Base-by-base conservation (phyloP, 208 protist genomes). In the Zelonia costaricensis region DNA sequence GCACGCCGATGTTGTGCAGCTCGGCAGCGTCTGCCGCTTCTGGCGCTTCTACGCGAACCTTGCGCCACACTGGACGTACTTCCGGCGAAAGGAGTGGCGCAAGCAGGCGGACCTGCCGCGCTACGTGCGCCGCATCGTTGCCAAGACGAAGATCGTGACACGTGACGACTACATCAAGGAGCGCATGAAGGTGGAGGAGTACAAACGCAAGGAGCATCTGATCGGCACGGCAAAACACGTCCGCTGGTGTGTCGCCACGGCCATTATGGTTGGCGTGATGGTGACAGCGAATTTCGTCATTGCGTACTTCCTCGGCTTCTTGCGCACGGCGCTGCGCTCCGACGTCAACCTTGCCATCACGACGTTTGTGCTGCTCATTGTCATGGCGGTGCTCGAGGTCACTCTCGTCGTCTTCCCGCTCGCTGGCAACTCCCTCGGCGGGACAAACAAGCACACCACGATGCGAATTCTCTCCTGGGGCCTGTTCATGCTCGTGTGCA, bases 21-120 rank as follows among this genome's bases (percentile, higher is more conserved):
- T 91, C 30, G 67, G 89, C 65, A 49, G 69, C 31, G 73, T 77
- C 10, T 95, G 79, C 49, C 78, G 69, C 42, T 91, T 90, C 60
- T 95, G 89, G 86, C 79, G 73, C 57, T 92, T 81, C 57, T 87
- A 91, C 60, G 73, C 58, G 44, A 92, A 95, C 61, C 77, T 83
- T 22, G 78, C 83, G 4, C 89, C 89, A 3, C 86, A 95, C 65
- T 95, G 89, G 86, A 88, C 89, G 4, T 84, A 85, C 75, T 87
- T 88, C 39, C 58, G 79, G 4, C 75, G 79, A 8, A 74, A 72
- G 47, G 65, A 80, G 44, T 92, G 85, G 84, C 59, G 69, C 20
- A 59, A 68, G 28, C 76, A 76, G 54, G 58, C 69, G 20, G 67
- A 88, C 45, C 64, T 91, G 15, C 80, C 89, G 25, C 70, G 74